Evolutionary conservation across 805 yeast genomes (phyloP).

Genomic region (Nakazawaea anatomiae): DNA sequence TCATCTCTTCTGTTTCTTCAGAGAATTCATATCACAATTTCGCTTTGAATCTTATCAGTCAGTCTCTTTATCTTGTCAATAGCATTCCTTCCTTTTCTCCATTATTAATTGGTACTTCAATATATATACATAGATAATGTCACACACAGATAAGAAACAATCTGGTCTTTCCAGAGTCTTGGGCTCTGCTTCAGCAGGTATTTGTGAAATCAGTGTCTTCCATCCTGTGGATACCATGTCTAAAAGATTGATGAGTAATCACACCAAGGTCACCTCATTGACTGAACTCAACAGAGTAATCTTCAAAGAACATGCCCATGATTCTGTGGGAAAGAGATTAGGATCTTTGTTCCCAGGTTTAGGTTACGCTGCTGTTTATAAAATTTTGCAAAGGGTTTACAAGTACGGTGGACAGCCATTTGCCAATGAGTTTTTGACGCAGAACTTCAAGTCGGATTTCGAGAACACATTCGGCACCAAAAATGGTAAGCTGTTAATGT

Average conservation of each 20-base stretch:
- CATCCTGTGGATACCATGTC: constrained; percentile 99
- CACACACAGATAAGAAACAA: constrained; percentile 65
- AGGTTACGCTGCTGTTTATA: constrained; percentile 97
- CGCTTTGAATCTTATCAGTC: too few relatives aligned
- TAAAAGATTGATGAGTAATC: constrained; percentile 87
- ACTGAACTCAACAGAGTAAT: constrained; percentile 78
- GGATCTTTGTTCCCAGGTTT: constrained; percentile 93
- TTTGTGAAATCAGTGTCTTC: constrained; percentile 92
- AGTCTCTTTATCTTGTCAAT: too few relatives aligned
- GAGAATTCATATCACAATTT: too few relatives aligned
- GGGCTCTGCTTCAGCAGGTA: constrained; percentile 98
- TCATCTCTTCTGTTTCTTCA: not conserved
- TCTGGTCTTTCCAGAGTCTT: constrained; percentile 85
- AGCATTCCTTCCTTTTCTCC: too few relatives aligned
- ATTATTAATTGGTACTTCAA: not conserved
- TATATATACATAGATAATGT: not conserved
- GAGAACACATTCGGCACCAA: constrained; percentile 82
- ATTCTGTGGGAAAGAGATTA: constrained; percentile 64
- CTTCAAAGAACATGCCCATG: constrained; percentile 74
- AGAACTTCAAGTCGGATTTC: constrained; percentile 63
- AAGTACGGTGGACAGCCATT: constrained; percentile 99
- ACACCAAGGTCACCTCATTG: constrained; percentile 55
- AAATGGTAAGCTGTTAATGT: constrained; percentile 94
- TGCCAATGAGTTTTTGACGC: constrained; percentile 86
- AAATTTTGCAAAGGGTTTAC: constrained; percentile 94